Evolutionary conservation across 2,329 filamentous ascomycete species (phyloP).

Genomic region (Lecanoromycetidae sp.): DNA sequence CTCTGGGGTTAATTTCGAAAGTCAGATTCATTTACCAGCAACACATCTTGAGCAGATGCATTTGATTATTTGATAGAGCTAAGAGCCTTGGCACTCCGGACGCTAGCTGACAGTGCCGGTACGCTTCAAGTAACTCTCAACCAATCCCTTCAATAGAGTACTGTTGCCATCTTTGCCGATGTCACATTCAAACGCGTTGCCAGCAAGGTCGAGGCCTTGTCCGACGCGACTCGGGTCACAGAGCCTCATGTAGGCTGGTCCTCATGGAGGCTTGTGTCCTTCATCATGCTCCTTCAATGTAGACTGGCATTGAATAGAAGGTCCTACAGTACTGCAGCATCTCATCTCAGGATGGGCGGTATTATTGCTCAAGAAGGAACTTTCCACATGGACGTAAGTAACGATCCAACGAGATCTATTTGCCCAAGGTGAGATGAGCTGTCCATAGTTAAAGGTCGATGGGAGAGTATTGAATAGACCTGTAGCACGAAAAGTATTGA

Average conservation of each 20-base stretch:
- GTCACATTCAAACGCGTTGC: background rate
- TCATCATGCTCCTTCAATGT: slow-evolving; percentile 4
- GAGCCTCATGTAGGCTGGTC: slow-evolving; percentile 24
- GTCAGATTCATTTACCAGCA: background rate
- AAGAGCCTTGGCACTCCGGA: background rate
- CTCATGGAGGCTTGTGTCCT: background rate
- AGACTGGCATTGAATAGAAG: background rate
- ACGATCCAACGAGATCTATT: background rate
- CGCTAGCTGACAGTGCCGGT: background rate
- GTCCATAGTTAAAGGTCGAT: background rate
- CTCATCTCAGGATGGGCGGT: background rate
- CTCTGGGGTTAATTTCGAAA: background rate
- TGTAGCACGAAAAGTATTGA: background rate
- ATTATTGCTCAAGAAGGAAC: background rate
- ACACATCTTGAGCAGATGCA: background rate
- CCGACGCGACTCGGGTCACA: background rate
- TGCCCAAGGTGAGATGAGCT: background rate
- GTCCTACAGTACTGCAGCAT: background rate
- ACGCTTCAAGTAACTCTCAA: background rate
- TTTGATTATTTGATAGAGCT: background rate
- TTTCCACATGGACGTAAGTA: background rate
- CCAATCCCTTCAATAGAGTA: background rate
- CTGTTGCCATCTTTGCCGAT: background rate
- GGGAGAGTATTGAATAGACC: background rate
- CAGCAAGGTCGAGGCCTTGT: background rate